A percentile compares a stretch with the other conserved stretches of the same genome.
Evolutionary conservation across 2,329 filamentous ascomycete species (phyloP).

Genomic region (Plenodomus lindquistii): DNA sequence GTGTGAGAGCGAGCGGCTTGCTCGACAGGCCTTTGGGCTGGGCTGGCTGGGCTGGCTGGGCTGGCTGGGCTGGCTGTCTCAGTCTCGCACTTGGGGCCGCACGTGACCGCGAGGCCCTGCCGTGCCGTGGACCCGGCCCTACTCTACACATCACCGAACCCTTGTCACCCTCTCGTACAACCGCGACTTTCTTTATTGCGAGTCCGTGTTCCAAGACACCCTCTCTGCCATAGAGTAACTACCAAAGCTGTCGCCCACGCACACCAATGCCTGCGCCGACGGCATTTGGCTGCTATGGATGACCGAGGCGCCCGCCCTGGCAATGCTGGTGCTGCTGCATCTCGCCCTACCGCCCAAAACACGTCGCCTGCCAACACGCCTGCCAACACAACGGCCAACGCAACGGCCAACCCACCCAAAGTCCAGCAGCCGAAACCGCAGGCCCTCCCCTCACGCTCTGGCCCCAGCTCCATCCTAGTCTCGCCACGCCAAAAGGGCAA

Average conservation of each 20-base stretch:
- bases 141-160: neutral
- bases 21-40: neutral
- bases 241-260: neutral
- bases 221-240: neutral
- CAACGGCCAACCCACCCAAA: slow-evolving; percentile 41
- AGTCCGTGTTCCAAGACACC: neutral
- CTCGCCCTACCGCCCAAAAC: slow-evolving; percentile 7
- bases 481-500: slow-evolving; percentile 95
- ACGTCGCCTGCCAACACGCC: slow-evolving; percentile 4
- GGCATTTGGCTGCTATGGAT: slow-evolving; percentile 36
- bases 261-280: slow-evolving; percentile 19
- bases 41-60: neutral
- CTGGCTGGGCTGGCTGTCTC: neutral
- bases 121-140: no score
- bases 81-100: neutral
- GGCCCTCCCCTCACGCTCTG: slow-evolving; percentile 68
- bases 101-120: neutral
- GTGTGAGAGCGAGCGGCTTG: neutral
- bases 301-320: slow-evolving; percentile 24
- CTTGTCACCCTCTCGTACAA: no score
- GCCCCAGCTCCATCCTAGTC: slow-evolving; percentile 81
- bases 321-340: slow-evolving; percentile 9
- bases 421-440: slow-evolving; percentile 89
- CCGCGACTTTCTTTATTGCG: no score
- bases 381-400: slow-evolving; percentile 15